phyloP scores from a whole-genome alignment of 1,284 basidiomycete genomes.

The Marasmius fiardii region DNA sequence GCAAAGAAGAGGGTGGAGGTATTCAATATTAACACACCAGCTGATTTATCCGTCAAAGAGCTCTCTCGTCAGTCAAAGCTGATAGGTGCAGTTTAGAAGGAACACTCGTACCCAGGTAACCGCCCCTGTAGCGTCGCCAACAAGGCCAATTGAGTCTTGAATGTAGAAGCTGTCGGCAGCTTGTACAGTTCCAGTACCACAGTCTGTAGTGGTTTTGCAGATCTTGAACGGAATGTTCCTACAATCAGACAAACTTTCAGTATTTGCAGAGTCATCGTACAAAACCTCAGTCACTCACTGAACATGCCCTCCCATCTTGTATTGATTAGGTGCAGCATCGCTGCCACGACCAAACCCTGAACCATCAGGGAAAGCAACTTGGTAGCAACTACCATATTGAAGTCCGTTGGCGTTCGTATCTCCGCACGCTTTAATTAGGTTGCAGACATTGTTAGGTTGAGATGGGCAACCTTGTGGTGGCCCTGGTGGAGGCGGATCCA shows the following conservation, averaged over 20 bases:
- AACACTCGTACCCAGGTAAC: background rate
- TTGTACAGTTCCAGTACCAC: background rate
- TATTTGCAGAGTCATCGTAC: background rate
- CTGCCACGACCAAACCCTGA: background rate
- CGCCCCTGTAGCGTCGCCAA: background rate
- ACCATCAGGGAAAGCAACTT: constrained; percentile 1
- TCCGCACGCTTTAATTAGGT: background rate
- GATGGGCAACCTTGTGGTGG: background rate
- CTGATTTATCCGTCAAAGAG: too few relatives aligned
- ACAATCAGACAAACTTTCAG: background rate
- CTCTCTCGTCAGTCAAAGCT: too few relatives aligned
- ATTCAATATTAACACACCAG: background rate
- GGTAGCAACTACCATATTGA: constrained; percentile 3
- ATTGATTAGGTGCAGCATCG: background rate
- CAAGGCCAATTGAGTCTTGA: background rate
- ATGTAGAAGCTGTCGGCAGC: background rate
- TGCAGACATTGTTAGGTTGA: constrained; percentile 1
- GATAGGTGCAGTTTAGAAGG: background rate
- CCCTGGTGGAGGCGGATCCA: background rate
- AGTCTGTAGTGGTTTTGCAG: constrained; percentile 4
- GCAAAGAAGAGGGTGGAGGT: background rate
- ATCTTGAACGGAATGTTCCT: constrained; percentile 5
- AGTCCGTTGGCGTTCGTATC: background rate
- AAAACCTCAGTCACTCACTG: background rate
- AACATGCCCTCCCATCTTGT: constrained; percentile 1